A percentile compares a stretch with the other conserved stretches of the same genome.
Evolutionary conservation across 1,284 basidiomycete species (phyloP).

Genomic region (Naganishia sp.): DNA sequence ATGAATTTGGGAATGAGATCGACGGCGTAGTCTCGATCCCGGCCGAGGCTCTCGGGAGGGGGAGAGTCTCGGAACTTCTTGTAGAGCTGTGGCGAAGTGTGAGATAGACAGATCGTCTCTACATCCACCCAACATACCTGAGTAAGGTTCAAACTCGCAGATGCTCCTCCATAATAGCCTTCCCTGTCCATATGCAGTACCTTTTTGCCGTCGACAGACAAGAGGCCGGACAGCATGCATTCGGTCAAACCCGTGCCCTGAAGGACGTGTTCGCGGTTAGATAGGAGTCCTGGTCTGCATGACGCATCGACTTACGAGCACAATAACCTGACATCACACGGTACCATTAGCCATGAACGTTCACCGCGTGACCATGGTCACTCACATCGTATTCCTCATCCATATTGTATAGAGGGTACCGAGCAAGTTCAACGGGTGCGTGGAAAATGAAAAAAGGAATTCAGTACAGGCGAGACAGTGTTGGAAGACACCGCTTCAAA

Average conservation of each 20-base stretch:
- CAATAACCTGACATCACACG: constrained; percentile 69
- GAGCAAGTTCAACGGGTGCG: neutral
- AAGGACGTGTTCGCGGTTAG: neutral
- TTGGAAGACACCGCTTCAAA: no score
- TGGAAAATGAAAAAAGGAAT: neutral
- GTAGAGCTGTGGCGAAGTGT: constrained; percentile 69
- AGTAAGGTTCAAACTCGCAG: constrained; percentile 94
- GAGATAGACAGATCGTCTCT: neutral
- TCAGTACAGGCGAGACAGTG: neutral
- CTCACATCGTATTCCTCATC: constrained; percentile 56
- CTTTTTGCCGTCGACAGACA: constrained; percentile 99
- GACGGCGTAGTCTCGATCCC: constrained; percentile 93
- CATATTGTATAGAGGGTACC: constrained; percentile 39
- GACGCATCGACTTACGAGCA: constrained; percentile 58
- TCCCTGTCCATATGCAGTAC: constrained; percentile 98
- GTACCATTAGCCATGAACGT: constrained; percentile 11
- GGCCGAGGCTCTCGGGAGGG: constrained; percentile 73
- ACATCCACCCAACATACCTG: constrained; percentile 63
- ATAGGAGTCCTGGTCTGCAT: neutral
- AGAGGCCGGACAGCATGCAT: constrained; percentile 92
- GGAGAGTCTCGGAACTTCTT: constrained; percentile 77
- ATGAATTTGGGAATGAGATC: constrained; percentile 96
- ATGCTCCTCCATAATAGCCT: constrained; percentile 98
- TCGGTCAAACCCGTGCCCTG: constrained; percentile 92
- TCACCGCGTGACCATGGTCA: constrained; percentile 9